phyloP scores from a whole-genome alignment of 352 stramenopile species.

The Globisporangium parvum region DNA sequence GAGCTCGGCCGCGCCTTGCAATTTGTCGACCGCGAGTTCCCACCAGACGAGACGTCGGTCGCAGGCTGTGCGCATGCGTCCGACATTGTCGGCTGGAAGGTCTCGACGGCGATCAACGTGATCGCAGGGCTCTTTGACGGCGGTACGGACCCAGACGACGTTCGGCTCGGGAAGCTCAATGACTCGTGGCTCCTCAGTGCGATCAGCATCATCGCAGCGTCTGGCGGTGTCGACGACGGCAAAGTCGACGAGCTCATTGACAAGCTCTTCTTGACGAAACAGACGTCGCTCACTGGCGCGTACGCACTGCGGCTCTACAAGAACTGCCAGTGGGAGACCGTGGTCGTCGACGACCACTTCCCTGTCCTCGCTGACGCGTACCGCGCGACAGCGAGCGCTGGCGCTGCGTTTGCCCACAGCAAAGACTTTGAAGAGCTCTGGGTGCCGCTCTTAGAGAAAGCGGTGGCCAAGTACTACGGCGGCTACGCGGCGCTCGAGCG shows the following conservation, averaged over 20 bases:
- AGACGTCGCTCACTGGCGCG: slow-evolving; percentile 86
- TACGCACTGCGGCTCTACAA: slow-evolving; percentile 91
- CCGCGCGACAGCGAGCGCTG: slow-evolving; percentile 49
- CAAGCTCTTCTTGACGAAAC: slow-evolving; percentile 86
- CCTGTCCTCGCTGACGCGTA: slow-evolving; percentile 60
- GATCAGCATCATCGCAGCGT: slow-evolving; percentile 88
- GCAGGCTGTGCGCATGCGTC: slow-evolving; percentile 46
- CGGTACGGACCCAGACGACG: slow-evolving; percentile 89
- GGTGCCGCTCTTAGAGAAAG: slow-evolving; percentile 91
- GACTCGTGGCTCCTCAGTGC: slow-evolving; percentile 90
- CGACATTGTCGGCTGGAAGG: slow-evolving; percentile 69
- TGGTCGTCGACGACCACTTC: slow-evolving; percentile 91
- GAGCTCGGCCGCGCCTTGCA: slow-evolving; percentile 77
- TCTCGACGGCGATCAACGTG: slow-evolving; percentile 84
- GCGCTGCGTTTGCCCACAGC: slow-evolving; percentile 84
- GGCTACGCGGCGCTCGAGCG: slow-evolving; percentile 82
- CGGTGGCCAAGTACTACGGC: slow-evolving; percentile 90
- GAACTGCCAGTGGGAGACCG: slow-evolving; percentile 90
- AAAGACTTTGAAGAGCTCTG: slow-evolving; percentile 88
- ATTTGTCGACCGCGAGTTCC: slow-evolving; percentile 88
- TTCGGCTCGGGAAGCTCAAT: slow-evolving; percentile 72
- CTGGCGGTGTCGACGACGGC: slow-evolving; percentile 82
- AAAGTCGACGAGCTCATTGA: slow-evolving; percentile 87
- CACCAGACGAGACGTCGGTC: slow-evolving; percentile 68
- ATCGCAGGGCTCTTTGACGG: slow-evolving; percentile 88